Evolutionary conservation across 495 filamentous ascomycete genomes (phyloP).

Genomic region (Penicillium mononematosum): DNA sequence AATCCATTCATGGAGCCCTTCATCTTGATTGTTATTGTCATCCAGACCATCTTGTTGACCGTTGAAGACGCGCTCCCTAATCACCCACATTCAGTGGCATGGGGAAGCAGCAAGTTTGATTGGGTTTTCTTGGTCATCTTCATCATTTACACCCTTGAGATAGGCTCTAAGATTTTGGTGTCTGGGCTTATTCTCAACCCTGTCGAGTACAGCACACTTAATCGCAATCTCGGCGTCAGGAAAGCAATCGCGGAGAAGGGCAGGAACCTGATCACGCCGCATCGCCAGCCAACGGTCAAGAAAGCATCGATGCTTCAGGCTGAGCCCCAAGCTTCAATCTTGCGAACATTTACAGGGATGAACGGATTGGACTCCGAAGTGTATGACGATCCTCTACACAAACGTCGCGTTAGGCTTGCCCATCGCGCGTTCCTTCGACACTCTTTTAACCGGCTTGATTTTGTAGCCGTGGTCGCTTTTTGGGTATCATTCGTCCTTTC

Average conservation of each 20-base stretch:
- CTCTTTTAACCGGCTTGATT: conserved; percentile 92
- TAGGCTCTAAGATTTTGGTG: conserved; percentile 77
- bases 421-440: conserved; percentile 91
- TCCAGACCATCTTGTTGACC: conserved; percentile 83
- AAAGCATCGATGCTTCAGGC: conserved; percentile 39
- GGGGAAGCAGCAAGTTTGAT: conserved; percentile 71
- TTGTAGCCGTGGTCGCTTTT: conserved; percentile 92
- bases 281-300: conserved; percentile 65
- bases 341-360: conserved; percentile 80
- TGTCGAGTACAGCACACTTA: conserved; percentile 76
- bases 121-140: conserved; percentile 82
- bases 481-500: conserved; percentile 84
- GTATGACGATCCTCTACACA: conserved; percentile 68
- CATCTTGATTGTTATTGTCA: conserved; percentile 81
- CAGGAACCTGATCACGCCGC: conserved; percentile 72
- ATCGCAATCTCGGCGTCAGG: conserved; percentile 67
- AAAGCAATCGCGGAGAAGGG: conserved; percentile 73
- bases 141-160: conserved; percentile 85
- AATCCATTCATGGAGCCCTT: conserved; percentile 83
- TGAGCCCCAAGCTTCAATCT: conserved; percentile 63
- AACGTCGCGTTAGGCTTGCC: conserved; percentile 79
- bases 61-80: conserved; percentile 73
- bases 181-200: conserved; percentile 91
- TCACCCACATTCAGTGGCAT: conserved; percentile 48
- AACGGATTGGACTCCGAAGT: conserved; percentile 52